Evolutionary conservation across 176 grass and related monocot species (phyloP), one percentile per base, ranked within the genome.

Genomic region (Avena atlantica): DNA sequence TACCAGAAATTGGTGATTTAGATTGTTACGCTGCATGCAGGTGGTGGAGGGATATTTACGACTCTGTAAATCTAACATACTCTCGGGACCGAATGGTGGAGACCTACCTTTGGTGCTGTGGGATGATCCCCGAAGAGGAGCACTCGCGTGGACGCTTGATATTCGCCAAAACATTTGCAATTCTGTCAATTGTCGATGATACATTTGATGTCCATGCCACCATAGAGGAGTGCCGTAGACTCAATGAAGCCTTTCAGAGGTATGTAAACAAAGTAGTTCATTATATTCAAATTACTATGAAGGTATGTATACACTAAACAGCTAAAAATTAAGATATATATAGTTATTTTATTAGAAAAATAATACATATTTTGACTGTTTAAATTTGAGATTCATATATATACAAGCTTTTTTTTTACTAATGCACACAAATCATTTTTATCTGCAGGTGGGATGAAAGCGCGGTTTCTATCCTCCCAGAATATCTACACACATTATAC

Each of bases 11-110:
- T 40, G 37, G 37, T 40, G 37, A 40, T 40, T 40, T 6, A 40
- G 37, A 40, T 40, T 40, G 37, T 40, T 47, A 47, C 31, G 31
- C 31, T 34, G 31, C 9, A 1, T 47, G 6, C 23, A 87, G 86
- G 24, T 88, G 78, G 86, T 88, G 86, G 86, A 61, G 48, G 23
- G 55, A 82, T 27, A 51, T 82, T 5, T 68, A 80, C 17, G 6
- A 27, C 3, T 31, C 5, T 0, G 76, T 81, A 37, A 82, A 74
- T 9, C 56, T 88, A 12, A 10, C 13, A 2, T 88, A 75, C 15
- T 16, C 86, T 63, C 44, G 86, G 8, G 68, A 82, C 5, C 86
- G 78, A 0, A 24, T 75, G 5, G 48, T 74, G 14, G 86, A 81
- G 27, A 16, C 4, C 49, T 86, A 79, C 75, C 57, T 86, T 10